Evolutionary conservation across 1,139 yeast genomes (phyloP), one percentile per base, ranked within the genome.

Genomic region (Geotrichum europaeum): DNA sequence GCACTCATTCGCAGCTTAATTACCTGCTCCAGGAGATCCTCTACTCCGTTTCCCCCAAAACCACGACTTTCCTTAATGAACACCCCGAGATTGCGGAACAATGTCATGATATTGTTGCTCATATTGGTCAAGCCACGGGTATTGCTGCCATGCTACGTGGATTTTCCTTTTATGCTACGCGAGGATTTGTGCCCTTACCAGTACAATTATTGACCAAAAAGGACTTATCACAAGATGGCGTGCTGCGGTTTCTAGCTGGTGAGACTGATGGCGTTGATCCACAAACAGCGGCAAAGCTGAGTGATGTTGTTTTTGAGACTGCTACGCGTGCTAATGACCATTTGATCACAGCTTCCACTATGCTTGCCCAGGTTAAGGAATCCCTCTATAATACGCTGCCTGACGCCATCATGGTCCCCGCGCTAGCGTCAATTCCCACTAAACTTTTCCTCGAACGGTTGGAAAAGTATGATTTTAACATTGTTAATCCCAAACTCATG

Each of bases 291-390:
- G 78, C 77, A 15, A 75, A 75, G 65, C 70, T 89, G 61, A 79
- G 82, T 63, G 84, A 86, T 68, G 83, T 85, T 12, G 79, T 87
- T 0, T 89, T 81, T 68, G 90, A 86, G 57, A 82, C 87, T 0
- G 89, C 96, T 1, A 81, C 86, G 1, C 75, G 81, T 1, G 95
- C 96, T 1, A 89, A 89, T 73, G 96, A 89, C 71, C 96, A 89
- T 71, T 72, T 89, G 18, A 72, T 89, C 7, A 78, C 91, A 0
- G 92, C 96, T 1, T 75, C 87, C 59, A 72, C 77, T 18, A 83
- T 87, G 66, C 71, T 87, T 22, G 62, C 67, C 0, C 71, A 76
- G 55, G 70, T 81, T 20, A 76, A 75, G 60, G 65, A 66, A 1
- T 77, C 77, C 34, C 69, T 73, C 25, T 68, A 65, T 32, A 76